These are phyloP conservation scores for Myxozyma neotropica DNA, from an alignment of 805 yeast species.

Conservation along the genomic window DNA sequence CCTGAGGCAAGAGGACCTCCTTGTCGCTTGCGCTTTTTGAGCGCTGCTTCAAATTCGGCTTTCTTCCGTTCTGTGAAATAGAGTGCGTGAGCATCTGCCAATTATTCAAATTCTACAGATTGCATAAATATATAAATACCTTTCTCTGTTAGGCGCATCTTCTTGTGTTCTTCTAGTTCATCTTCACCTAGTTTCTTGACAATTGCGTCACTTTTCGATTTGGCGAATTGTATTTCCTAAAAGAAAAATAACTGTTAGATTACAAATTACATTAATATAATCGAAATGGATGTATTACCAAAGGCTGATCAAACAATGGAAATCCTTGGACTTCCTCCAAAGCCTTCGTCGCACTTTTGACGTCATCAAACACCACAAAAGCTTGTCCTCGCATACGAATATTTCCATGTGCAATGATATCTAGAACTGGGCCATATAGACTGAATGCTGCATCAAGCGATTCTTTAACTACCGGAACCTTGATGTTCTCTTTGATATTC, in stretches of 20 bases:
- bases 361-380: conserved; percentile 59
- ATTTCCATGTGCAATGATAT: conserved; percentile 60
- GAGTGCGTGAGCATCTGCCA: not conserved
- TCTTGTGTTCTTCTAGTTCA: conserved; percentile 37
- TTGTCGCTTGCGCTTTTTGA: conserved; percentile 29
- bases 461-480: conserved; percentile 52
- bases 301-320: conserved; percentile 51
- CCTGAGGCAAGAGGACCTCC: conserved; percentile 27
- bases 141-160: conserved; percentile 26
- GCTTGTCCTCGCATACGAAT: conserved; percentile 82
- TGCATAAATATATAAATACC: too few relatives aligned
- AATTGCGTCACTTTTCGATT: conserved; percentile 50
- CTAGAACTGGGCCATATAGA: conserved; percentile 52
- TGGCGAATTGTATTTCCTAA: conserved; percentile 47
- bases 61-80: conserved; percentile 12
- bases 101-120: too few relatives aligned
- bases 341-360: conserved; percentile 51
- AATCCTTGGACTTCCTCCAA: conserved; percentile 42
- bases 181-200: conserved; percentile 34
- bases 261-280: not conserved
- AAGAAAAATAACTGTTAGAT: not conserved
- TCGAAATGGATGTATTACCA: conserved; percentile 39
- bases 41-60: conserved; percentile 28
- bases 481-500: conserved; percentile 71
- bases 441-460: conserved; percentile 50